Percentiles rank a stretch among this genome's conserved stretches.
Conservation (phyloP, 1,284 basidiomycete genomes). For the Apiotrichum mycotoxinovorans region DNA sequence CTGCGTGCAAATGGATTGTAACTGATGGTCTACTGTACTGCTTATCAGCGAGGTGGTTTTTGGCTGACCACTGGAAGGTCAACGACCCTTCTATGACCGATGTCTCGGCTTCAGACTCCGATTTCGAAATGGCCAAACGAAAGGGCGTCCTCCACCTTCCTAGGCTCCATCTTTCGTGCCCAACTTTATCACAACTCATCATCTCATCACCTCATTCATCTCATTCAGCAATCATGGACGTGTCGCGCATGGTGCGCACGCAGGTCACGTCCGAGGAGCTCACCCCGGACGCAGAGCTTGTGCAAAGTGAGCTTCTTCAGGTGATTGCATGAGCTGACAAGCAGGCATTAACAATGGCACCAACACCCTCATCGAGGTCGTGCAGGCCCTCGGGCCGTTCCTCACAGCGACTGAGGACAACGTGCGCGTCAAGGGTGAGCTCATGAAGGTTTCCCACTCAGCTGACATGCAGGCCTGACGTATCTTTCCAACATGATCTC, state of each 20-base stretch:
- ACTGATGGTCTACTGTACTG: too few relatives aligned
- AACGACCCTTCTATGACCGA: too few relatives aligned
- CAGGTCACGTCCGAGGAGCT: constrained; percentile 45
- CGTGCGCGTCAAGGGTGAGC: constrained; percentile 70
- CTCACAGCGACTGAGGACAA: constrained; percentile 80
- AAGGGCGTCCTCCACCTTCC: neutral
- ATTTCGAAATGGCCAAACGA: neutral
- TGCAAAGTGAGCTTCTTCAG: constrained; percentile 28
- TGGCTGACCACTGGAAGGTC: too few relatives aligned
- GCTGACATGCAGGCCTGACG: constrained; percentile 31
- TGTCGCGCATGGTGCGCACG: constrained; percentile 40
- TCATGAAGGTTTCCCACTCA: neutral
- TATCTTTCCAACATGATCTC: constrained; percentile 59
- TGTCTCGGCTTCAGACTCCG: too few relatives aligned
- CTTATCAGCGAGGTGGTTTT: too few relatives aligned
- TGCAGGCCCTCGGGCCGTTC: constrained; percentile 79
- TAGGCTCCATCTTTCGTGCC: neutral
- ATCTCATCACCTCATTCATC: neutral
- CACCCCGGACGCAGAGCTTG: constrained; percentile 35
- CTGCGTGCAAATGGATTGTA: too few relatives aligned
- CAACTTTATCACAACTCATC: neutral
- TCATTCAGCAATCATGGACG: constrained; percentile 33
- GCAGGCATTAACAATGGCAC: constrained; percentile 64
- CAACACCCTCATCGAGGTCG: constrained; percentile 70
- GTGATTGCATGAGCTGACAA: neutral